Base-by-base conservation (phyloP, 2,329 filamentous ascomycete genomes). In the Sporothrix schenckii region DNA sequence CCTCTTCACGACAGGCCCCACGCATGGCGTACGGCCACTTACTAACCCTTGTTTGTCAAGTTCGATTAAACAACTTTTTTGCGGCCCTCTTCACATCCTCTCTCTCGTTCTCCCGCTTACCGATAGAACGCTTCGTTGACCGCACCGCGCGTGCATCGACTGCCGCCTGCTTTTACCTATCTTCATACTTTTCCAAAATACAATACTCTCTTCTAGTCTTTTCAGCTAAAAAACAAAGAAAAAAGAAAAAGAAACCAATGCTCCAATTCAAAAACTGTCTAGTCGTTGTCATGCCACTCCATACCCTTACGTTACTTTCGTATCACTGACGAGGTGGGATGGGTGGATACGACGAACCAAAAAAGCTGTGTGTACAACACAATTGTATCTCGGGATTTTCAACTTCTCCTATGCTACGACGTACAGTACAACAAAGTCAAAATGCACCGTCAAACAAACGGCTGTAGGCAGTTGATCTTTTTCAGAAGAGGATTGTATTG, bases 51-150 rank as follows among this genome's bases (percentile, higher is more conserved):
- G 9, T 34, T 7, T 21, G 30, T 60, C 30, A 27, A 70, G 65
- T 70, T 67, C 34, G 63, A 70, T 19, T 70, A 68, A 70, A 54
- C 34, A 10, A 30, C 3, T 34, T 34, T 11, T 9, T 34, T 34
- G 6, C 34, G 34, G n/a, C 27, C 41, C 30, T 11, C 56, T 13
- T 39, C 34, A 13, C 14, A 9, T 34, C 11, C 24, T 34, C 34
- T 19, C 13, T 9, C 24, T 11, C 14, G 41, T 44, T 58, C 10
- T 16, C 24, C 53, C 9, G 10, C 34, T 41, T 34, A 4, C 34
- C 30, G 30, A 41, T 60, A 41, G 56, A 41, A 60, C 7, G 7
- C 30, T 21, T 39, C 30, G 7, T 19, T 41, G 19, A 7, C 30
- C 56, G 27, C 53, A 21, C 34, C 34, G 9, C 34, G 34, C 34